These are phyloP conservation scores for Gynandropsis gynandra DNA, from an alignment of 345 rosid genomes.

Conservation along the genomic window DNA sequence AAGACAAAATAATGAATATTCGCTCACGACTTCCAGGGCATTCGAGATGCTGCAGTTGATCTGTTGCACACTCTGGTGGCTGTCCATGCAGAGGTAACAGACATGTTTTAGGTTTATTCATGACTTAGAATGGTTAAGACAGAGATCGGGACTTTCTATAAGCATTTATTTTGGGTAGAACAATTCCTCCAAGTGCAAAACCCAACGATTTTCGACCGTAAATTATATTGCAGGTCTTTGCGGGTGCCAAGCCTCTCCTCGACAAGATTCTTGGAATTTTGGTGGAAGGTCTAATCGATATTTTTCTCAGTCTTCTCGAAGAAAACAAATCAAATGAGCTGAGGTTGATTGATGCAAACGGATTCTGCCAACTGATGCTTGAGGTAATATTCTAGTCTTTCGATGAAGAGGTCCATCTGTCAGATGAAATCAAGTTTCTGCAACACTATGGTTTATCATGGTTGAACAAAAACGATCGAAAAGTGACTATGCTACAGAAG, in stretches of 20 bases:
- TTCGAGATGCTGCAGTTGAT: slow-evolving; percentile 92
- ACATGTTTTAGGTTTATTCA: background rate
- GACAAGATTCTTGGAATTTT: slow-evolving; percentile 91
- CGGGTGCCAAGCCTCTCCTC: slow-evolving; percentile 88
- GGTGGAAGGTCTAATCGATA: slow-evolving; percentile 92
- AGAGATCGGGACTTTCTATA: background rate
- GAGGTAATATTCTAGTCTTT: slow-evolving; percentile 46
- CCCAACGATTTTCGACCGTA: background rate
- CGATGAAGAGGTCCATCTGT: background rate
- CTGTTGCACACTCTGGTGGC: slow-evolving; percentile 85
- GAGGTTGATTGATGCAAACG: slow-evolving; percentile 74
- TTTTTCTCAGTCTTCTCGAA: slow-evolving; percentile 69
- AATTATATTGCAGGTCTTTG: slow-evolving; percentile 57
- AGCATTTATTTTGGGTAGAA: background rate
- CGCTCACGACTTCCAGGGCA: slow-evolving; percentile 51
- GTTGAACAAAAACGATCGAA: background rate
- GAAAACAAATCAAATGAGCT: slow-evolving; percentile 63
- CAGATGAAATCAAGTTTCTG: background rate
- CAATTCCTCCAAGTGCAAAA: background rate
- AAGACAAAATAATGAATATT: slow-evolving; percentile 5
- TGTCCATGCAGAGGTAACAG: slow-evolving; percentile 85
- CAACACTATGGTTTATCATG: too few relatives aligned
- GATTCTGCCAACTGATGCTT: slow-evolving; percentile 96
- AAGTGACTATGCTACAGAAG: background rate
- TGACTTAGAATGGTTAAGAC: background rate